A percentile compares a stretch with the other conserved stretches of the same genome.
These are phyloP conservation scores for Citrus inodora DNA, from an alignment of 345 rosid genomes.

Conservation along the genomic window DNA sequence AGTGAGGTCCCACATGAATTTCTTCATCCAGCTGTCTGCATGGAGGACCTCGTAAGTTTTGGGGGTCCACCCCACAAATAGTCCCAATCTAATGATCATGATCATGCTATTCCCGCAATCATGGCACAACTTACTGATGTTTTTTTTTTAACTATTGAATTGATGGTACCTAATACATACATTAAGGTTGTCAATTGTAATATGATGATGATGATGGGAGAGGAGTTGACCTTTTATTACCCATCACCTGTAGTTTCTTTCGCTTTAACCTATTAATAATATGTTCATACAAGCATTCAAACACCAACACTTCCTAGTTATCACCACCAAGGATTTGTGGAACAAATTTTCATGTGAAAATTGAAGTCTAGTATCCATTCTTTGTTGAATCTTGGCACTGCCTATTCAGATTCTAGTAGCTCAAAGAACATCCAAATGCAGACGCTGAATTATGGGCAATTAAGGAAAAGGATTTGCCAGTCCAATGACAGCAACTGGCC, in stretches of 20 bases:
- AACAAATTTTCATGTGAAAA: background rate
- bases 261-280: background rate
- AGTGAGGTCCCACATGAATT: slow-evolving; percentile 21
- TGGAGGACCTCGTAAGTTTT: slow-evolving; percentile 8
- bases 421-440: background rate
- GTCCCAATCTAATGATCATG: slow-evolving; percentile 27
- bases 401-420: background rate
- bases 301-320: background rate
- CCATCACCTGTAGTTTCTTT: background rate
- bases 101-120: slow-evolving; percentile 30
- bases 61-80: slow-evolving; percentile 14
- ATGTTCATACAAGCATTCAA: background rate
- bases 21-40: slow-evolving; percentile 34
- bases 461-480: background rate
- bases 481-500: background rate
- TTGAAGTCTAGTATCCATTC: background rate
- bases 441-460: background rate
- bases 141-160: slow-evolving; percentile 2
- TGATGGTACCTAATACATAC: slow-evolving; percentile 7
- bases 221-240: slow-evolving; percentile 19
- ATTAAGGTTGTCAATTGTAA: slow-evolving; percentile 1
- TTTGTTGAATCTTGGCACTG: background rate
- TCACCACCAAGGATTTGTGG: background rate
- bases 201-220: background rate
- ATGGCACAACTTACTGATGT: slow-evolving; percentile 5